A percentile compares a stretch with the other conserved stretches of the same genome.
phyloP scores from a whole-genome alignment of 129 eudicot species.

The Pittosporum tobira region DNA sequence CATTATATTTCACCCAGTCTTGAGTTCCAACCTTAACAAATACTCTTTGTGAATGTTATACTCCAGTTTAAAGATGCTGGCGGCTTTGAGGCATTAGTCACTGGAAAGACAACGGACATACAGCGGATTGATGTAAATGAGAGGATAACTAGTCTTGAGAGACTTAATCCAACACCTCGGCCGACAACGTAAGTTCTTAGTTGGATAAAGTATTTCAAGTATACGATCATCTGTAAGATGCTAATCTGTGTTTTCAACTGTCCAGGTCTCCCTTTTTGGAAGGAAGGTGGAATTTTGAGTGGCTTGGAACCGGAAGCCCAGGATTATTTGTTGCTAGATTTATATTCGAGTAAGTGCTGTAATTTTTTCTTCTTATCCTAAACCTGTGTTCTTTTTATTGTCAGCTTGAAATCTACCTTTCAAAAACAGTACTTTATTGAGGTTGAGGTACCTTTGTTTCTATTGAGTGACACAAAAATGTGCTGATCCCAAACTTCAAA shows the following conservation, averaged over 20 bases:
- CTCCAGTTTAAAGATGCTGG: constrained; percentile 88
- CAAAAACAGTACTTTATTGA: neutral
- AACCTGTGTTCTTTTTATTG: too few species aligned
- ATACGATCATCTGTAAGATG: neutral
- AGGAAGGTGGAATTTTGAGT: constrained; percentile 84
- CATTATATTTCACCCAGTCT: neutral
- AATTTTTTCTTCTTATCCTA: neutral
- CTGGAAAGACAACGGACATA: constrained; percentile 59
- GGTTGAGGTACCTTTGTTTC: neutral
- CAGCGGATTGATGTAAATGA: constrained; percentile 82
- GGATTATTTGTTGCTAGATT: constrained; percentile 56
- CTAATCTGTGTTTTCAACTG: constrained; percentile 23
- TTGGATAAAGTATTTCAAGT: neutral
- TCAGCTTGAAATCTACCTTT: too few species aligned
- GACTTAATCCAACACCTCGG: constrained; percentile 91
- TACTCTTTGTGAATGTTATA: neutral
- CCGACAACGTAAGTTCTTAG: constrained; percentile 77
- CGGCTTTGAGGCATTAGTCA: constrained; percentile 67
- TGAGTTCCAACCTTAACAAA: constrained; percentile 7
- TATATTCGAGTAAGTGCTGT: constrained; percentile 51
- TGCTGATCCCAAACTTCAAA: constrained; percentile 3
- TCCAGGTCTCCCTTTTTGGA: constrained; percentile 84
- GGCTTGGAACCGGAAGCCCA: constrained; percentile 83
- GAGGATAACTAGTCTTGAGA: constrained; percentile 79
- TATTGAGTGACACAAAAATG: neutral